Evolutionary conservation across 1,284 basidiomycete genomes (phyloP).

Genomic region (Erythrobasidium hasegawianum): DNA sequence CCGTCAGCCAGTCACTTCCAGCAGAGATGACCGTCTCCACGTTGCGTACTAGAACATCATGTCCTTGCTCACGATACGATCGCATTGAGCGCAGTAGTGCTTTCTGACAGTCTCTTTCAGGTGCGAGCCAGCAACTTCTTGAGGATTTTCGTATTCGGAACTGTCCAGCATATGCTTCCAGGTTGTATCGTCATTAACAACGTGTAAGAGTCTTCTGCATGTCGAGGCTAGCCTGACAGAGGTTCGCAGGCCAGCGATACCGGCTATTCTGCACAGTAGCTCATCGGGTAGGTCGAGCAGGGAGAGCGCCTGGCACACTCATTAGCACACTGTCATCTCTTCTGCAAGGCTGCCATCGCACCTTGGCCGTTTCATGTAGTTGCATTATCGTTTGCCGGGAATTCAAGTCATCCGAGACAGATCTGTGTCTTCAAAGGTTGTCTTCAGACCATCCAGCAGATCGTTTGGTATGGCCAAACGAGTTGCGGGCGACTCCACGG

Average conservation of each 20-base stretch:
- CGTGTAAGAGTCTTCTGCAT: not conserved
- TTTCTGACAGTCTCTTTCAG: slow-evolving; percentile 12
- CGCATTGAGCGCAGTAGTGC: slow-evolving; percentile 25
- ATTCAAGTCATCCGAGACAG: too few species aligned
- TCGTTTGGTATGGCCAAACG: slow-evolving; percentile 11
- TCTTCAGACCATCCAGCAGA: too few species aligned
- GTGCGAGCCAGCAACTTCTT: not conserved
- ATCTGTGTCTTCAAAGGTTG: too few species aligned
- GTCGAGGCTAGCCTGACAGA: slow-evolving; percentile 6
- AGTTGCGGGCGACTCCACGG: slow-evolving; percentile 24
- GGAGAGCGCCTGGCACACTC: not conserved
- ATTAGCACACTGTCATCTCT: too few species aligned
- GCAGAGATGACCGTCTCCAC: not conserved
- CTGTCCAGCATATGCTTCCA: slow-evolving; percentile 19
- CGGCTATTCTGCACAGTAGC: slow-evolving; percentile 11
- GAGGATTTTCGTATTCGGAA: slow-evolving; percentile 4
- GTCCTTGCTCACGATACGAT: slow-evolving; percentile 3
- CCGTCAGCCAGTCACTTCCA: not conserved
- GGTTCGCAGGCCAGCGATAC: not conserved
- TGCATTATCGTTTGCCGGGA: too few species aligned
- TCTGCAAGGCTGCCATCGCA: too few species aligned
- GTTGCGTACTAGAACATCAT: not conserved
- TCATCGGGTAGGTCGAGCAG: slow-evolving; percentile 19
- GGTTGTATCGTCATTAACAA: slow-evolving; percentile 5
- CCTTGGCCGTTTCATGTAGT: too few species aligned